Evolutionary conservation across 768 basidiomycete genomes (phyloP).

Genomic region (Paxillus involutus): DNA sequence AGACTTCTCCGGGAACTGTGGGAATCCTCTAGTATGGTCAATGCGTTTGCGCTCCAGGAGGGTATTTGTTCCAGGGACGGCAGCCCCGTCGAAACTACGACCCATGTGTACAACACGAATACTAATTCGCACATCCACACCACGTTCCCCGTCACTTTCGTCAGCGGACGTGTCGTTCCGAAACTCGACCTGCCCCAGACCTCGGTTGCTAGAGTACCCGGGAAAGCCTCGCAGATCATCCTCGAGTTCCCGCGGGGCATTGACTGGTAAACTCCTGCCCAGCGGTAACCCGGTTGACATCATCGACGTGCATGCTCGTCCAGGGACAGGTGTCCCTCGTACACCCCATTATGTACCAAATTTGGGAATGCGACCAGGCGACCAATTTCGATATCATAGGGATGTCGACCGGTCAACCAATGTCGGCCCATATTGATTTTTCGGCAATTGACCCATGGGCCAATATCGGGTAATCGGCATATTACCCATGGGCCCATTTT

Average conservation of each 20-base stretch:
- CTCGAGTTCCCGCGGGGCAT: constrained; percentile 69
- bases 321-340: constrained; percentile 48
- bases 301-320: constrained; percentile 34
- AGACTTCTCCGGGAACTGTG: constrained; percentile 76
- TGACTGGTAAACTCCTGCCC: constrained; percentile 71
- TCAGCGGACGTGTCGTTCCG: constrained; percentile 27
- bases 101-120: constrained; percentile 71
- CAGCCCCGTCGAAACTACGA: constrained; percentile 33
- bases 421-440: too few relatives aligned
- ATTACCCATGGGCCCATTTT: too few relatives aligned
- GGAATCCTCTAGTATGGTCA: constrained; percentile 71
- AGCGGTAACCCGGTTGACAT: constrained; percentile 50
- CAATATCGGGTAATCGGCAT: too few relatives aligned
- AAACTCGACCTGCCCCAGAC: constrained; percentile 48
- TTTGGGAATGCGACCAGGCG: too few relatives aligned
- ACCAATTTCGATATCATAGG: too few relatives aligned
- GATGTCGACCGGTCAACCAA: too few relatives aligned
- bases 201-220: constrained; percentile 67
- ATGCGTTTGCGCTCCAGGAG: constrained; percentile 70
- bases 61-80: constrained; percentile 42
- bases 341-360: too few relatives aligned
- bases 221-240: constrained; percentile 60
- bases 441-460: too few relatives aligned
- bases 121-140: constrained; percentile 68
- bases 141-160: constrained; percentile 55